Percentiles rank a stretch among this genome's conserved stretches.
phyloP scores from a whole-genome alignment of 2,329 filamentous ascomycete genomes.

The Apiospora malaysiana region DNA sequence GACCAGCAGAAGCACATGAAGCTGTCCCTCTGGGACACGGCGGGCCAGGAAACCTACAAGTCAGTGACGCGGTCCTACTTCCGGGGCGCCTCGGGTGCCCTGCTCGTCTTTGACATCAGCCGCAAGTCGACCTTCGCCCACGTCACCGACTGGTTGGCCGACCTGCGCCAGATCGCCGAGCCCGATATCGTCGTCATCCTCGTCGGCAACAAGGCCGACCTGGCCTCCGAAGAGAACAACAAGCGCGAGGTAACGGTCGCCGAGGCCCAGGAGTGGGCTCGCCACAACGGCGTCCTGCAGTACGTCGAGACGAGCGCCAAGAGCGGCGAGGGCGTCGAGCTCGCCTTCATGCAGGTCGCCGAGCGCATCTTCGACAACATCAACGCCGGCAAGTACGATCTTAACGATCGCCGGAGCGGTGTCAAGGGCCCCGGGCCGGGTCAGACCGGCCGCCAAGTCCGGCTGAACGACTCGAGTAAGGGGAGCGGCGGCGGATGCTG shows the following conservation, averaged over 20 bases:
- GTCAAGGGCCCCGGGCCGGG: conserved; percentile 76
- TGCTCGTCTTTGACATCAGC: conserved; percentile 95
- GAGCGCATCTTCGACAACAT: conserved; percentile 98
- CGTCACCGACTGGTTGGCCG: conserved; percentile 91
- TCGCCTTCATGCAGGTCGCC: conserved; percentile 90
- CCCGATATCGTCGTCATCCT: conserved; percentile 93
- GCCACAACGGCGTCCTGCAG: conserved; percentile 81
- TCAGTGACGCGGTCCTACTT: conserved; percentile 95
- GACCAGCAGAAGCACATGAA: conserved; percentile 81
- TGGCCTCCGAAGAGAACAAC: conserved; percentile 59
- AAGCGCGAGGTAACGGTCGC: conserved; percentile 77
- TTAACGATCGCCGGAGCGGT: conserved; percentile 90
- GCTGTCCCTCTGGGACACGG: conserved; percentile 92
- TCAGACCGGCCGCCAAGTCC: conserved; percentile 50
- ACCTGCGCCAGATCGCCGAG: conserved; percentile 93
- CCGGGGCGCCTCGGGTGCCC: conserved; percentile 71
- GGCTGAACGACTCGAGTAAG: conserved; percentile 49
- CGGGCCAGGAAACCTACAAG: conserved; percentile 97
- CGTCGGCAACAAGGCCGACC: conserved; percentile 93
- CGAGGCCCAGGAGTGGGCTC: conserved; percentile 91
- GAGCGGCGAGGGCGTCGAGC: conserved; percentile 91
- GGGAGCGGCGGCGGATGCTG: conserved; percentile 54
- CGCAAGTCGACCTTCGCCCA: conserved; percentile 84
- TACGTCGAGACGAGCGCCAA: conserved; percentile 98
- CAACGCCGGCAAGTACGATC: conserved; percentile 90